Evolutionary conservation across 306 rosid species (phyloP).

Genomic region (Trichosanthes truncata): DNA sequence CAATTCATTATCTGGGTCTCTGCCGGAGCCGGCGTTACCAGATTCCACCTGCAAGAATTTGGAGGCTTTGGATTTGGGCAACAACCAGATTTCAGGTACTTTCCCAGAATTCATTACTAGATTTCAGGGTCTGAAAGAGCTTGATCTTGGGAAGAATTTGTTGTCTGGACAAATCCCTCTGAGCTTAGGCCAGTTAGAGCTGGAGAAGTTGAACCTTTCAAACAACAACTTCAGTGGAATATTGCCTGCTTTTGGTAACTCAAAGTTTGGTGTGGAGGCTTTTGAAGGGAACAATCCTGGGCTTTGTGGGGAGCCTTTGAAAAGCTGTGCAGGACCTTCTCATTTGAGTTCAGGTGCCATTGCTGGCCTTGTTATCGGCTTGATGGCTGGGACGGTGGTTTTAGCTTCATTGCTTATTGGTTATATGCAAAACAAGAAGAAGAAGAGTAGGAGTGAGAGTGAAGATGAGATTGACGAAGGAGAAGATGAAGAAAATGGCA

Average conservation of each 20-base stretch:
- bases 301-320: conserved; percentile 83
- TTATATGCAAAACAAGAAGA: conserved; percentile 82
- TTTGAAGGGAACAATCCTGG: conserved; percentile 75
- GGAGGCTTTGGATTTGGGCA: conserved; percentile 62
- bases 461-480: conserved; percentile 79
- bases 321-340: conserved; percentile 43
- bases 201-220: conserved; percentile 78
- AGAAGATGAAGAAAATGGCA: conserved; percentile 46
- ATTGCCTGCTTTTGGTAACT: conserved; percentile 52
- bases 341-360: conserved; percentile 84
- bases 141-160: conserved; percentile 63
- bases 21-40: conserved; percentile 83
- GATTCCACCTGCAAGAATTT: conserved; percentile 54
- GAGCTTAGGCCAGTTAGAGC: conserved; percentile 34
- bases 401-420: conserved; percentile 80
- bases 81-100: conserved; percentile 56
- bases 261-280: conserved; percentile 57
- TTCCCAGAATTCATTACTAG: conserved; percentile 66
- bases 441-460: conserved; percentile 53
- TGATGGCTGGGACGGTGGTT: conserved; percentile 85
- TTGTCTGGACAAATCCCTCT: conserved; percentile 54
- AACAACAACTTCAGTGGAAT: conserved; percentile 85
- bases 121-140: conserved; percentile 56
- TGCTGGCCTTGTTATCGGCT: conserved; percentile 85
- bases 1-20: conserved; percentile 47